phyloP scores from a whole-genome alignment of 2,329 filamentous ascomycete genomes.

The Nigrospora sphaerica region DNA sequence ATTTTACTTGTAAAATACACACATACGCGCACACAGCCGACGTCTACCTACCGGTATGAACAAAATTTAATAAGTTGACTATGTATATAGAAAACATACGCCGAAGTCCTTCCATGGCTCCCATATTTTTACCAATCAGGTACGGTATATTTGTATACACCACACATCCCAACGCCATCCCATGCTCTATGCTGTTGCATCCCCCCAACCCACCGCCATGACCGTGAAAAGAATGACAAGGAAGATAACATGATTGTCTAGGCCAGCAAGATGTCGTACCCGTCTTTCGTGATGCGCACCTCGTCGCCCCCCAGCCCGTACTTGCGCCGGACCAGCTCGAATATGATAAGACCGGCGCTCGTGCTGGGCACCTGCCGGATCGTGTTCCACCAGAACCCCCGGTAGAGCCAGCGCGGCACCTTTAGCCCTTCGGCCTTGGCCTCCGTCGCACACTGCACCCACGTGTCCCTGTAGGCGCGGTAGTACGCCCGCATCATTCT shows the following conservation, averaged over 20 bases:
- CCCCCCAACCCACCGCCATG: neutral
- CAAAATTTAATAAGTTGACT: too few species aligned
- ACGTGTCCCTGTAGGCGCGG: slow-evolving; percentile 63
- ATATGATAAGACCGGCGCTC: slow-evolving; percentile 70
- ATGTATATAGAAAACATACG: too few species aligned
- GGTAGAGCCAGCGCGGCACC: slow-evolving; percentile 58
- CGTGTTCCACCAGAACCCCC: slow-evolving; percentile 66
- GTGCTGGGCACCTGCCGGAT: slow-evolving; percentile 71
- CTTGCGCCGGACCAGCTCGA: slow-evolving; percentile 67
- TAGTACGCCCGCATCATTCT: slow-evolving; percentile 60
- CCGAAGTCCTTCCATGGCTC: too few species aligned
- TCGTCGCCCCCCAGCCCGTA: slow-evolving; percentile 58
- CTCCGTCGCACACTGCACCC: slow-evolving; percentile 49
- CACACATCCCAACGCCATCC: neutral
- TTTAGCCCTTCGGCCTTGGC: slow-evolving; percentile 49
- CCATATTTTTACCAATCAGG: too few species aligned
- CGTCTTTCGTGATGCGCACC: slow-evolving; percentile 59
- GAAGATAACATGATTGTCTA: slow-evolving; percentile 14
- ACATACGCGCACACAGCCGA: too few species aligned
- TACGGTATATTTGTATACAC: too few species aligned
- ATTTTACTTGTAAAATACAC: too few species aligned
- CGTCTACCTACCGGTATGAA: too few species aligned
- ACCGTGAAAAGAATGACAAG: too few species aligned
- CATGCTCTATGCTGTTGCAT: too few species aligned
- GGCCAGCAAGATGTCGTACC: slow-evolving; percentile 62